Percentiles rank a stretch among this genome's conserved stretches.
Conservation (phyloP, 2,329 filamentous ascomycete species). For the Arachnomyces sp. region DNA sequence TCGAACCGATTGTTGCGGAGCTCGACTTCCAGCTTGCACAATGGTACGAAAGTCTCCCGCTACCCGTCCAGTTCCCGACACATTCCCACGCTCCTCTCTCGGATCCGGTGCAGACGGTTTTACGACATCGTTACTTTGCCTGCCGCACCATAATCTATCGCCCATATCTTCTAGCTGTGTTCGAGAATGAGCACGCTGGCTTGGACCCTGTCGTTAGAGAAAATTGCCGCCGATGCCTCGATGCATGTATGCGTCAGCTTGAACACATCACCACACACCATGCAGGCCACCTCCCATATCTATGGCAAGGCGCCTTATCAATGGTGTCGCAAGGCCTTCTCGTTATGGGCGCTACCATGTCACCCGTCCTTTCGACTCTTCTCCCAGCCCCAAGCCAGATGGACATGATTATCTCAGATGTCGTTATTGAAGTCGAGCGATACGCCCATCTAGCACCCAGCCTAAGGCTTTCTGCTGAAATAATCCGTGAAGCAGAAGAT, state of each 20-base stretch:
- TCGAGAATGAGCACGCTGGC: constrained; percentile 67
- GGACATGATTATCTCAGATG: constrained; percentile 68
- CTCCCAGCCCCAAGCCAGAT: constrained; percentile 51
- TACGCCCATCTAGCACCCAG: constrained; percentile 70
- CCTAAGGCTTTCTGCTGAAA: constrained; percentile 65
- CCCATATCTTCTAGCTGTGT: constrained; percentile 70
- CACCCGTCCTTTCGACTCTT: constrained; percentile 59
- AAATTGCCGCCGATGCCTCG: constrained; percentile 71
- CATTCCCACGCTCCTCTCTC: constrained; percentile 58
- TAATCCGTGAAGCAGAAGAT: constrained; percentile 69
- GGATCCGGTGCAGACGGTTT: constrained; percentile 69
- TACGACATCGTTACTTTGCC: constrained; percentile 72
- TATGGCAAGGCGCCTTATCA: constrained; percentile 76
- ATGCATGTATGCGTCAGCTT: constrained; percentile 69
- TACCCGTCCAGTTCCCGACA: constrained; percentile 63
- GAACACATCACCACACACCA: constrained; percentile 73
- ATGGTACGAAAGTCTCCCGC: constrained; percentile 73
- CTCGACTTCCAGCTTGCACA: constrained; percentile 75
- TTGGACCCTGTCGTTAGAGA: constrained; percentile 65
- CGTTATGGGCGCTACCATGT: constrained; percentile 79
- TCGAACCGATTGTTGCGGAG: constrained; percentile 70
- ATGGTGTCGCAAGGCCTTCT: constrained; percentile 75
- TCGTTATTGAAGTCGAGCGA: constrained; percentile 65
- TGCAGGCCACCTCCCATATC: constrained; percentile 73
- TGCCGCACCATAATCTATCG: constrained; percentile 81